Conservation (phyloP, 352 stramenopile genomes). For the Phytophthora rubi region DNA sequence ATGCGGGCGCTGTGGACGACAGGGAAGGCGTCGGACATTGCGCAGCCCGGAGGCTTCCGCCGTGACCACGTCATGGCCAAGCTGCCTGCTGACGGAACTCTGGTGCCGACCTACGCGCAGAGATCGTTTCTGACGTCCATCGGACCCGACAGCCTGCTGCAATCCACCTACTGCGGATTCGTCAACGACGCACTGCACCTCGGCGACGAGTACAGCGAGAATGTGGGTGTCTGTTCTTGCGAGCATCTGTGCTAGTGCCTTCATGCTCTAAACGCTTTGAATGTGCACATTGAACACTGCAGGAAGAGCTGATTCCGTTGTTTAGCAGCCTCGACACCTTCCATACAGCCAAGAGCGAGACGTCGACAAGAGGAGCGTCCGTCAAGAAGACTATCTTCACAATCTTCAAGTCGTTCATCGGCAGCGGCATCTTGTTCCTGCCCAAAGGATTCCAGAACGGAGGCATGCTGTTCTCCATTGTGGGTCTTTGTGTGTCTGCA, state of each 20-base stretch:
- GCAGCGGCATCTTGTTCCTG: conserved; percentile 67
- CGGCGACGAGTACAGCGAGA: conserved; percentile 44
- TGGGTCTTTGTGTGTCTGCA: conserved; percentile 54
- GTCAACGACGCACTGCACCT: conserved; percentile 48
- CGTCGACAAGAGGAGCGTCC: conserved; percentile 31
- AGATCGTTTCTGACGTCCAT: conserved; percentile 49
- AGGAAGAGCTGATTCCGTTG: conserved; percentile 32
- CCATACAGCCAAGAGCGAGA: conserved; percentile 16
- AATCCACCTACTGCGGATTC: conserved; percentile 53
- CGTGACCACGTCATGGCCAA: conserved; percentile 53
- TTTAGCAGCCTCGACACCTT: conserved; percentile 22
- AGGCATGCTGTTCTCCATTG: conserved; percentile 69
- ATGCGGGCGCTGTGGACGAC: background rate
- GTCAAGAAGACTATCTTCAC: conserved; percentile 64
- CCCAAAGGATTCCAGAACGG: conserved; percentile 69
- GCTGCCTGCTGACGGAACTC: conserved; percentile 14
- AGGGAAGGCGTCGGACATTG: conserved; percentile 56
- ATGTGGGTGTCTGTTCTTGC: conserved; percentile 20
- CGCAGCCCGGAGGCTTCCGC: conserved; percentile 52
- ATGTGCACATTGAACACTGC: background rate
- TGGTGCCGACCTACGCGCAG: conserved; percentile 37
- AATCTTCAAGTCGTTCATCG: conserved; percentile 74
- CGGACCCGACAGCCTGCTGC: conserved; percentile 37
- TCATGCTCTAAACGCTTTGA: background rate
- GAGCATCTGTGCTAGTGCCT: background rate